phyloP scores from a whole-genome alignment of 1,284 basidiomycete genomes.

The Ganoderma leucocontextum region DNA sequence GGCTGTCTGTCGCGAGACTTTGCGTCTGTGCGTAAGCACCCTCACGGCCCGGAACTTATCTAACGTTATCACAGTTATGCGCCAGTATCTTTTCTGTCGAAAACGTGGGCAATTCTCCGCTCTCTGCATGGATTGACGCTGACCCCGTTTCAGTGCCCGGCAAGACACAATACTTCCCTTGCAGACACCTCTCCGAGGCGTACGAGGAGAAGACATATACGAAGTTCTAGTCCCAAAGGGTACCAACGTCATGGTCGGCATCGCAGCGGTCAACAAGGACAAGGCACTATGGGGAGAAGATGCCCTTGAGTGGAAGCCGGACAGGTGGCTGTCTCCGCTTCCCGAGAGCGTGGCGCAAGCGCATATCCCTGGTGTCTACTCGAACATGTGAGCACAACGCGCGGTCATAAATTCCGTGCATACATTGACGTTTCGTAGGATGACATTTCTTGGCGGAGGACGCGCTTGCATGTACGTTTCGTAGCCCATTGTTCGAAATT shows the following conservation, averaged over 20 bases:
- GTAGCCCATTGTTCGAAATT: slow-evolving; percentile 22
- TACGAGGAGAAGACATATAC: slow-evolving; percentile 43
- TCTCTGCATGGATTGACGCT: background rate
- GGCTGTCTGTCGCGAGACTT: slow-evolving; percentile 18
- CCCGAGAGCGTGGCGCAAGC: slow-evolving; percentile 27
- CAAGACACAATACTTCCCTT: slow-evolving; percentile 35
- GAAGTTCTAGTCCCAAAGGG: slow-evolving; percentile 52
- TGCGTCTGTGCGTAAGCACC: slow-evolving; percentile 10
- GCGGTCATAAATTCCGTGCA: background rate
- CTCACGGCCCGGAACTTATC: background rate
- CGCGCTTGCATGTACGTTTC: slow-evolving; percentile 42
- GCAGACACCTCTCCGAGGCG: slow-evolving; percentile 27
- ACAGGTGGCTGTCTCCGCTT: slow-evolving; percentile 38
- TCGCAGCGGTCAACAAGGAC: slow-evolving; percentile 52
- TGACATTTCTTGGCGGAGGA: slow-evolving; percentile 44
- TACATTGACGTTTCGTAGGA: slow-evolving; percentile 27
- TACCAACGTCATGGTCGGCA: slow-evolving; percentile 54
- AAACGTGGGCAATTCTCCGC: background rate
- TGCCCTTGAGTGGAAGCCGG: slow-evolving; percentile 56
- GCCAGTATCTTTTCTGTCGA: background rate
- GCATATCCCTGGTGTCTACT: slow-evolving; percentile 34
- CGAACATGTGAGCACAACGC: slow-evolving; percentile 31
- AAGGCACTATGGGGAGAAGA: slow-evolving; percentile 64
- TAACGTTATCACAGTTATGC: slow-evolving; percentile 1
- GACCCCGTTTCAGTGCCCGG: slow-evolving; percentile 18